Base-by-base conservation (phyloP, 2,329 filamentous ascomycete species). In the Myriosclerotinia scirpicola region DNA sequence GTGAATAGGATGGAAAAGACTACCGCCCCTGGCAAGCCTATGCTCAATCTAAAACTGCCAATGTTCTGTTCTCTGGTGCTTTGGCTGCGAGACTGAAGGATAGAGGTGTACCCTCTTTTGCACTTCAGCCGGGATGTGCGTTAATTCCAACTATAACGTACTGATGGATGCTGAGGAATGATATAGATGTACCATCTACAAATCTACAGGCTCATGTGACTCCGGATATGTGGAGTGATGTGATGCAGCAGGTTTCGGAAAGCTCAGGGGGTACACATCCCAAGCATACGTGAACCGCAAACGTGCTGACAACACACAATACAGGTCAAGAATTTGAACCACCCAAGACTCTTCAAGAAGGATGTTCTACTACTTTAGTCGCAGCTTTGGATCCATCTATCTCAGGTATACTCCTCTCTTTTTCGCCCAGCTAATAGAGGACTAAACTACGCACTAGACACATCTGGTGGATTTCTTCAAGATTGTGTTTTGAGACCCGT, bases 1-100 rank as follows among this genome's bases (percentile, higher is more conserved):
- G n/a, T 7, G 40, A n/a, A 30, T 46, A 63, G 40, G 53, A 64
- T 75, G 11, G 46, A 72, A 8, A 67, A 70, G 38, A 53, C 17
- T 69, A 68, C 22, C 71, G 75, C 46, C 67, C 68, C 2, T 80
- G 78, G 77, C 67, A 69, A 17, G 80, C 77, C 5, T 82, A 82
- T 68, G 77, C 75, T 1, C 79, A 80, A 69, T 79, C 78, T 50
- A 82, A 82, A 68, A 77, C 79, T 3, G 79, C 79, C 0, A 79
- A 80, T 50, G 78, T 81, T 11, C 74, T 79, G 55, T 60, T 77
- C 52, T 40, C 63, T 20, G 34, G 65, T 8, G 36, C 50, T 14
- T n/a, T 68, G n/a, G 58, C 50, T 14, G n/a, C 44, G 11, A 65
- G 46, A 48, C 15, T 64, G 22, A 56, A 54, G 30, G 5, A 73